Base-by-base conservation (phyloP, 2,329 filamentous ascomycete genomes). In the Talaromyces rugulosus region DNA sequence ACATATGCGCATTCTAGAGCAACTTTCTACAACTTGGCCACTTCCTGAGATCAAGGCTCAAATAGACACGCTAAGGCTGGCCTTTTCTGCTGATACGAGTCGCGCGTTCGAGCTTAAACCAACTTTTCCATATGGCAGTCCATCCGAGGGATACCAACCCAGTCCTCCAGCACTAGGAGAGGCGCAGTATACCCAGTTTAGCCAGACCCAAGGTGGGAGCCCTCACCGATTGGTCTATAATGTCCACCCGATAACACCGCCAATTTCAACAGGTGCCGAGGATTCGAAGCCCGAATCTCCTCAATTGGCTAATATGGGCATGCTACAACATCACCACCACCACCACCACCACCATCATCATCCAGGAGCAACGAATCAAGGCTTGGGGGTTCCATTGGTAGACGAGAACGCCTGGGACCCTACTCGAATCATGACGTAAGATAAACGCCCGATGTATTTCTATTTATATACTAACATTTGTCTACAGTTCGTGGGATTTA, bases 1-100 rank as follows among this genome's bases (percentile, higher is more conserved):
- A 55, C 93, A 97, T 69, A 97, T 98, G 94, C 87, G 93, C 60
- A 89, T 98, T 42, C 81, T 98, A 62, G 94, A 98, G 74, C 88
- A 87, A 66, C 95, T 92, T 68, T 90, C 91, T 72, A 83, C 85
- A 8, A 87, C 88, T 4, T 96, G 91, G 89, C 89, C 91, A 1
- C 92, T 96, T 85, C 89, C 90, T 2, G 93, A 97, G 69, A 89
- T 96, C 78, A 89, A 96, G 73, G 88, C 87, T 59, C 92, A 97
- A 75, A 92, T 98, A 66, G 89, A 97, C 71, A 89, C 91, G 44
- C 85, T 98, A 34, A 87, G 94, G 47, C 87, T 94, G 71, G 94
- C 94, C 4, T 98, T 98, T 72, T 97, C 94, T 31, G 90, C 91
- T 59, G 91, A 98, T 74, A 84, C 83, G 28, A 87, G 84, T 67